Evolutionary conservation across 1,139 yeast species (phyloP).

Genomic region (Debaryomyces nepalensis): DNA sequence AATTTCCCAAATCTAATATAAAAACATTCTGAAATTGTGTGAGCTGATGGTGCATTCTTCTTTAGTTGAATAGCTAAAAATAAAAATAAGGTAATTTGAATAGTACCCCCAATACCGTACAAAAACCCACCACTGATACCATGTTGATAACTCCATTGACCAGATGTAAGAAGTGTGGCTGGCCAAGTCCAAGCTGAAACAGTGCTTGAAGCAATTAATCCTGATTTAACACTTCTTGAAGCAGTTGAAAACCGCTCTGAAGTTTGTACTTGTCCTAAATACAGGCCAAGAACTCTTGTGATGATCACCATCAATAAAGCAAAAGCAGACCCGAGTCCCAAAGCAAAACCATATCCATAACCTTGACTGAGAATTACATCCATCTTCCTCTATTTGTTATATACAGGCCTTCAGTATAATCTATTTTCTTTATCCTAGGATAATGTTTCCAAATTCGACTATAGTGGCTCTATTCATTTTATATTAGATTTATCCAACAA

Average conservation of each 20-base stretch:
- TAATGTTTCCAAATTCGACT: too few relatives aligned
- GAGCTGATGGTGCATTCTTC: constrained; percentile 35
- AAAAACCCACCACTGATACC: constrained; percentile 34
- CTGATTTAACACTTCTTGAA: constrained; percentile 31
- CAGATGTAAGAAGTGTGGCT: constrained; percentile 32
- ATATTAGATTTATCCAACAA: too few relatives aligned
- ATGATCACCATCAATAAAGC: constrained; percentile 36
- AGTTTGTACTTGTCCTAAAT: constrained; percentile 32
- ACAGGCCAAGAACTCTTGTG: constrained; percentile 28
- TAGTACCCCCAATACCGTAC: constrained; percentile 34
- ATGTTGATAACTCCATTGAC: constrained; percentile 32
- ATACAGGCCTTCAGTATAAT: too few relatives aligned
- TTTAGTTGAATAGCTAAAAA: constrained; percentile 37
- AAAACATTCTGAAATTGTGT: constrained; percentile 36
- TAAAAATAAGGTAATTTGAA: constrained; percentile 34
- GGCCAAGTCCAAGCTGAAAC: constrained; percentile 39
- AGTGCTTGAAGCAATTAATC: constrained; percentile 33
- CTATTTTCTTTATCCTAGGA: too few relatives aligned
- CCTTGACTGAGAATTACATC: too few relatives aligned
- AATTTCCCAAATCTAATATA: constrained; percentile 35
- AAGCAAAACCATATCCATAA: constrained; percentile 34
- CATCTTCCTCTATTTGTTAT: too few relatives aligned
- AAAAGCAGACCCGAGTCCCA: constrained; percentile 36
- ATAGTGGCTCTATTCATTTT: too few relatives aligned
- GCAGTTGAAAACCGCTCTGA: constrained; percentile 38